Conservation (phyloP, 83 land plant species). For the Isoetes engelmannii region DNA sequence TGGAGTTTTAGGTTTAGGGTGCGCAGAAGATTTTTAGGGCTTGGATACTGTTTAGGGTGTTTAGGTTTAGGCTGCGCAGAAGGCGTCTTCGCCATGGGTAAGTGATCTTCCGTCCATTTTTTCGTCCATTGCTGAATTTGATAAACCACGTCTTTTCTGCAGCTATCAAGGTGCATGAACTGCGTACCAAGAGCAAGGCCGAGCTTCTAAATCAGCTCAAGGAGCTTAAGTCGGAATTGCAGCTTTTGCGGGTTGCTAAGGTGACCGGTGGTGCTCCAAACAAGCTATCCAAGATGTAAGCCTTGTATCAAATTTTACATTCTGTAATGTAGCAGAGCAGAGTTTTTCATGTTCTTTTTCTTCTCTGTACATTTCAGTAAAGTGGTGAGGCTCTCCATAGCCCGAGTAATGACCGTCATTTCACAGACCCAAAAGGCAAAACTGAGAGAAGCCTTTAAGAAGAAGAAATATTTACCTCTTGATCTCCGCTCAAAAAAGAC, state of each 20-base stretch:
- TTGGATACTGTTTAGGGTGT: no score
- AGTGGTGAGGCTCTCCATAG: conserved; percentile 71
- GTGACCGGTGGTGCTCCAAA: conserved; percentile 75
- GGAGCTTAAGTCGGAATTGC: conserved; percentile 66
- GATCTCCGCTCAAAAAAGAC: conserved; percentile 82
- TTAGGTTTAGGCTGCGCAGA: no score
- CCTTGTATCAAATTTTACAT: no score
- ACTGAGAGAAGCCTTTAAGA: conserved; percentile 59
- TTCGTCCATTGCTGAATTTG: no score
- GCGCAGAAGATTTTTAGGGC: no score
- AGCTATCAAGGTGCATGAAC: conserved; percentile 64
- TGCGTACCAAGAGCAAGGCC: conserved; percentile 41
- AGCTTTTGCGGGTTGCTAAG: conserved; percentile 62
- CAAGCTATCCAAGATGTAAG: conserved; percentile 42
- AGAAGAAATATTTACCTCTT: conserved; percentile 59
- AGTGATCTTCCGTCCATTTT: no score
- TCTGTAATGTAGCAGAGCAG: no score
- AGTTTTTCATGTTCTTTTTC: no score
- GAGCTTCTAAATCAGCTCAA: conserved; percentile 56
- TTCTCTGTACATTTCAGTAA: conserved; percentile 65
- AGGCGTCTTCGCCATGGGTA: no score
- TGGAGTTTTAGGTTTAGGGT: no score
- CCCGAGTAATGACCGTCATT: conserved; percentile 68
- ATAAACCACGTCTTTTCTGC: no score
- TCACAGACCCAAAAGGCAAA: conserved; percentile 72